Conservation (phyloP, 2,329 filamentous ascomycete species). For the Aspergillus hiratsukae region DNA sequence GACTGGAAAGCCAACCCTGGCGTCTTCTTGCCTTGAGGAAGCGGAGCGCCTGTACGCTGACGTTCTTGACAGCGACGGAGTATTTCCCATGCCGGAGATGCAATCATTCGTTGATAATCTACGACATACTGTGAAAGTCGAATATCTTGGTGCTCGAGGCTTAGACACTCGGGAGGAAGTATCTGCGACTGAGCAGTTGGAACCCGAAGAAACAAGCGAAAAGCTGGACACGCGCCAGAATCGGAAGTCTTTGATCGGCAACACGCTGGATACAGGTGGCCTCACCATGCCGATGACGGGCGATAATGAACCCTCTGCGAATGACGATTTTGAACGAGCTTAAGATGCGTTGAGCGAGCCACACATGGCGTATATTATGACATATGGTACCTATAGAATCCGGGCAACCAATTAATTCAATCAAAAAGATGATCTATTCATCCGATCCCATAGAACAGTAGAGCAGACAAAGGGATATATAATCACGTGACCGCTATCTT, state of each 20-base stretch:
- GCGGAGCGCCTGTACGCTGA: constrained; percentile 54
- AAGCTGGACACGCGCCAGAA: constrained; percentile 51
- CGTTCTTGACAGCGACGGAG: constrained; percentile 35
- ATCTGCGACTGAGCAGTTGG: constrained; percentile 24
- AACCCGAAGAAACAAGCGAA: constrained; percentile 47
- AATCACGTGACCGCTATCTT: background rate
- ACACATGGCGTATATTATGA: constrained; percentile 14
- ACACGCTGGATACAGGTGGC: constrained; percentile 52
- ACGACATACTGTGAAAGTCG: constrained; percentile 39
- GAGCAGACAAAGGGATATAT: background rate
- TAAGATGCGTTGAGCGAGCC: constrained; percentile 15
- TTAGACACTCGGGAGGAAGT: constrained; percentile 29
- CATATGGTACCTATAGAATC: constrained; percentile 19
- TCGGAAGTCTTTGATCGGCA: constrained; percentile 52
- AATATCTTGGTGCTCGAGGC: constrained; percentile 40
- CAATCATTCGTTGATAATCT: constrained; percentile 43
- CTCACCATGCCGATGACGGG: constrained; percentile 34
- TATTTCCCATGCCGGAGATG: constrained; percentile 51
- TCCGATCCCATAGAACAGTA: background rate
- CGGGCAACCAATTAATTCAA: constrained; percentile 3
- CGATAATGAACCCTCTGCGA: constrained; percentile 30
- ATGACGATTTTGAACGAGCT: constrained; percentile 48
- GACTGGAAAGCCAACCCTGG: constrained; percentile 71
- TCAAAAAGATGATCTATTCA: background rate
- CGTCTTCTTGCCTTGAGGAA: constrained; percentile 70